These are phyloP conservation scores for Colletotrichum orchidophilum DNA, from an alignment of 2,329 filamentous ascomycete species.

Conservation along the genomic window DNA sequence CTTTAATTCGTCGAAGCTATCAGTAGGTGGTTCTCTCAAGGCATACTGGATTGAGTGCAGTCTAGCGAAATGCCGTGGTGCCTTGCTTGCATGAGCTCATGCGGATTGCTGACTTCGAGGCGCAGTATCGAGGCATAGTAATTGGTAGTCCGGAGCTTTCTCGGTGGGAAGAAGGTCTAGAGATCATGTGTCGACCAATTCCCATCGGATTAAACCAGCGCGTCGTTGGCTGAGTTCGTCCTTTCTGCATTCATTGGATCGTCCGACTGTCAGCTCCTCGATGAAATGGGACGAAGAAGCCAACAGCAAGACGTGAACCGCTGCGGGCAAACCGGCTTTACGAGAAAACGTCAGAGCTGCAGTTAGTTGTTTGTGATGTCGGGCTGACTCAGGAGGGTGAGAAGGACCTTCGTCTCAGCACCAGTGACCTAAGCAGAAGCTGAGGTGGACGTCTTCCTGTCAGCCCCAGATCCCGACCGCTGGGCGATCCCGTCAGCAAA, in stretches of 20 bases:
- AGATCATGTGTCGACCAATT: neutral
- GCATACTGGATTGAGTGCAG: neutral
- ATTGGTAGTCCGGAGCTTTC: neutral
- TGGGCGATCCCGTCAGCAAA: neutral
- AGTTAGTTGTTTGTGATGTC: neutral
- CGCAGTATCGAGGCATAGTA: no score
- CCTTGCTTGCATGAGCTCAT: neutral
- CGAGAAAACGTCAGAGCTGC: neutral
- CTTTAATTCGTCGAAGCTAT: neutral
- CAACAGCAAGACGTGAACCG: neutral
- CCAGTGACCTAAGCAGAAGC: neutral
- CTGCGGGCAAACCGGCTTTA: slow-evolving; percentile 5
- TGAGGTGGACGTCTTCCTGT: neutral
- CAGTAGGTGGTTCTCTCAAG: neutral
- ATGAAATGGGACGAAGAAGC: slow-evolving; percentile 11
- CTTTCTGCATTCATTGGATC: neutral
- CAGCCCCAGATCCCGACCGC: neutral
- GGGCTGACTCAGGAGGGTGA: neutral
- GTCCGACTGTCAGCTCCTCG: neutral
- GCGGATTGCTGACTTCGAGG: neutral
- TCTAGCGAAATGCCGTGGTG: neutral
- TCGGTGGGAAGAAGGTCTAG: neutral
- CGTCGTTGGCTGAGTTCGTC: neutral
- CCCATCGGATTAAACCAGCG: neutral
- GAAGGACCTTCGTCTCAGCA: neutral